Conservation (phyloP, 2,329 filamentous ascomycete species). For the Aspergillus sclerotialis region DNA sequence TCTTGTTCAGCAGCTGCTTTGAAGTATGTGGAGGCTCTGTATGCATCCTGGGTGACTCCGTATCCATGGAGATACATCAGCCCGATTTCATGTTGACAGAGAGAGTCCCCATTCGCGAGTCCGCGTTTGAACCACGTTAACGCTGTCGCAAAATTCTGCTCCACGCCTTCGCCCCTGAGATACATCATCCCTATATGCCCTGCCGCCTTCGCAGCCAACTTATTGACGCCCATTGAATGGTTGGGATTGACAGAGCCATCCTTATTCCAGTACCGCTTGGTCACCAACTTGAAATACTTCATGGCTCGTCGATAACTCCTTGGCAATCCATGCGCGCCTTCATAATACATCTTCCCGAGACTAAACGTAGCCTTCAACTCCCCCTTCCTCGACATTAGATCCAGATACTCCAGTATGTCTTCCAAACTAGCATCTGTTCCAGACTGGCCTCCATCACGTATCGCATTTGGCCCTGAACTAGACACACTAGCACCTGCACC, state of each 20-base stretch:
- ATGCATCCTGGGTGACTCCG: slow-evolving; percentile 62
- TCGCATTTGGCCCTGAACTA: slow-evolving; percentile 77
- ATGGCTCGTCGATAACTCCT: slow-evolving; percentile 67
- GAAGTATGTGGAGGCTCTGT: slow-evolving; percentile 68
- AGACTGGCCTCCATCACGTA: slow-evolving; percentile 64
- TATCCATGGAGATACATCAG: slow-evolving; percentile 76
- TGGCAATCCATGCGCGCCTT: slow-evolving; percentile 69
- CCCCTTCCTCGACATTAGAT: slow-evolving; percentile 82
- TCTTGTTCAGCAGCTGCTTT: slow-evolving; percentile 75
- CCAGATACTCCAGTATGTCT: slow-evolving; percentile 89
- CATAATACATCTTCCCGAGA: slow-evolving; percentile 79
- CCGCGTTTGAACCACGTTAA: slow-evolving; percentile 79
- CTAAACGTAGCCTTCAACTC: slow-evolving; percentile 83
- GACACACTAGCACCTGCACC: slow-evolving; percentile 89
- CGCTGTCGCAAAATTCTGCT: slow-evolving; percentile 70
- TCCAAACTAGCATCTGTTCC: slow-evolving; percentile 81
- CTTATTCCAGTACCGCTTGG: slow-evolving; percentile 72
- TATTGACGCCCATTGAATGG: slow-evolving; percentile 64
- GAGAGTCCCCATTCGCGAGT: slow-evolving; percentile 64
- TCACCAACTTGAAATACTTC: slow-evolving; percentile 73
- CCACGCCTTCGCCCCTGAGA: slow-evolving; percentile 75
- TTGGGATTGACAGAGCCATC: slow-evolving; percentile 69
- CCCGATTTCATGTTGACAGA: slow-evolving; percentile 78
- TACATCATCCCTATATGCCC: slow-evolving; percentile 87
- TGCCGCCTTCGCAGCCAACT: slow-evolving; percentile 72